Base-by-base conservation (phyloP, 805 yeast genomes). In the Zygosaccharomyces bisporus region DNA sequence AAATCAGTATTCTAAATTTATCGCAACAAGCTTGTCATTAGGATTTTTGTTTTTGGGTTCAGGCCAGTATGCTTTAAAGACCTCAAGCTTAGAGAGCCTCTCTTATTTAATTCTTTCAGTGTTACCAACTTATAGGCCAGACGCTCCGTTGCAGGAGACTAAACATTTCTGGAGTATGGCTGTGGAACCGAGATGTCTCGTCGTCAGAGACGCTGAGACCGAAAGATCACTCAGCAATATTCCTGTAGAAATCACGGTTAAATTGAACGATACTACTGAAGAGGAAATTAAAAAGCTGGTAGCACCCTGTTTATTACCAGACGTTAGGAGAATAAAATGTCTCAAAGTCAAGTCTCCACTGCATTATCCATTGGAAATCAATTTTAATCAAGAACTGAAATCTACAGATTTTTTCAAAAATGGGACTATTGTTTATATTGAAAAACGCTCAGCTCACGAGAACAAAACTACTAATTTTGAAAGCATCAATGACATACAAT, bases 21-120 rank as follows among this genome's bases (percentile, higher is more conserved):
- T 85, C 80, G 86, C 90, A 0, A 71, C 81, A 1, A 87, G 86
- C 55, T 75, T 86, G 70, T 86, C 95, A 0, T 64, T 93, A 30
- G 99, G 99, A 2, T 80, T 91, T 54, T 68, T 91, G 43, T 90
- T 91, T 58, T 63, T 93, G 29, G 96, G 96, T 0, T 93, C 96
- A 1, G 96, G 98, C 0, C 96, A 88, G 60, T 88, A 80, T 62
- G 89, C 95, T 0, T 76, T 93, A 46, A 73, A 78, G 30, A 74
- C 72, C 13, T 76, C 84, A 3, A 74, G 78, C 44, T 69, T 83
- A 8, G 57, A 59, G 32, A 53, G 53, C 20, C 42, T 58, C 9
- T 61, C 68, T 2, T 61, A 61, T 2, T 71, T 93, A 54, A 66
- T 88, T 0, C 75, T 87, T 0, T 75, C 96, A 0, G 69, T 86